phyloP scores from a whole-genome alignment of 2,329 filamentous ascomycete species.

The Polytolypa hystricis region DNA sequence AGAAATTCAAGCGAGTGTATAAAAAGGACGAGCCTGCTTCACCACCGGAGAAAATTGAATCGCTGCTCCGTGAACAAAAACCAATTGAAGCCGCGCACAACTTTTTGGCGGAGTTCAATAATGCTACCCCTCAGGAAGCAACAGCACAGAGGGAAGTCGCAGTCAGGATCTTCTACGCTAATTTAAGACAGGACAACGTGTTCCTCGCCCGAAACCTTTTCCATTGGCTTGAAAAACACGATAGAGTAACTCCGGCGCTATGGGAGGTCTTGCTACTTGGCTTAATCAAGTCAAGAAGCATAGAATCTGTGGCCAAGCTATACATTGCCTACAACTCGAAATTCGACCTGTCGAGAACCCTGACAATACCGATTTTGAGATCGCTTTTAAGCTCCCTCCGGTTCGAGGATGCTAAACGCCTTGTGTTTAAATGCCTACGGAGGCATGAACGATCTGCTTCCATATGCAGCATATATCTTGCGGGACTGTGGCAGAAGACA shows the following conservation, averaged over 20 bases:
- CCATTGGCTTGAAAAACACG: slow-evolving; percentile 22
- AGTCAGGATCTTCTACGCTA: slow-evolving; percentile 23
- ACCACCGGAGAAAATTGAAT: no score
- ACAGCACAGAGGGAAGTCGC: slow-evolving; percentile 19
- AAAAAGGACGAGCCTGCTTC: no score
- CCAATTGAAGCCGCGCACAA: slow-evolving; percentile 28
- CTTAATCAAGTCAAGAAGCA: slow-evolving; percentile 24
- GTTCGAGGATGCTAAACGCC: slow-evolving; percentile 25
- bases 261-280: slow-evolving; percentile 28
- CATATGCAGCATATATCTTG: slow-evolving; percentile 27
- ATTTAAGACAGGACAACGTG: slow-evolving; percentile 27
- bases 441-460: slow-evolving; percentile 25
- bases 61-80: slow-evolving; percentile 18
- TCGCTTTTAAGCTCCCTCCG: slow-evolving; percentile 28
- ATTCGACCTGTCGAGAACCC: slow-evolving; percentile 20
- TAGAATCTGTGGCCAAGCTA: slow-evolving; percentile 27
- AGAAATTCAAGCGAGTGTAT: no score
- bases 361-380: slow-evolving; percentile 27
- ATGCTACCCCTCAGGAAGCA: slow-evolving; percentile 16
- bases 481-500: slow-evolving; percentile 30
- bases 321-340: slow-evolving; percentile 19
- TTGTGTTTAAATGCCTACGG: slow-evolving; percentile 23
- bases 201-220: slow-evolving; percentile 29
- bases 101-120: slow-evolving; percentile 20
- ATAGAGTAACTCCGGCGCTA: slow-evolving; percentile 21